Evolutionary conservation across 129 eudicot genomes (phyloP), one percentile per base, ranked within the genome.

Genomic region (Sambucus nigra): DNA sequence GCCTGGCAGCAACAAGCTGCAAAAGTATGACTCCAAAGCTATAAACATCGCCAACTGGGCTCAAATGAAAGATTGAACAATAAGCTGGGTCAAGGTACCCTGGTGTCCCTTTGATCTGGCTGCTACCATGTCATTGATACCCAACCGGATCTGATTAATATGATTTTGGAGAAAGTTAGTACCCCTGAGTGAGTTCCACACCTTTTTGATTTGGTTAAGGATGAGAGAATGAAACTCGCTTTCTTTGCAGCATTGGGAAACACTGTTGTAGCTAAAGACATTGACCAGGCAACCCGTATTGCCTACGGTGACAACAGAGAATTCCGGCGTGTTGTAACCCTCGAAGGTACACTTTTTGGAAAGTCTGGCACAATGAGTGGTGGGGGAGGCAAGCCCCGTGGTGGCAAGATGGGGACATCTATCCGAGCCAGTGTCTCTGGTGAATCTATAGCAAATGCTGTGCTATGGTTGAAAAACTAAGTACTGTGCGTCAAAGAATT

Each of bases 361-460:
- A 82, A 72, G 66, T 82, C 99, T 18, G 99, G 99, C 26, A 91
- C 99, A 4, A 92, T 92, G 95, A 79, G 84, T 77, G 99, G 99
- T 62, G 99, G 99, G 22, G 99, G 96, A 41, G 62, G 75, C 58
- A 76, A 69, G 53, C 99, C 99, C 18, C 87, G 96, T 51, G 99
- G 99, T 14, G 99, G 99, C 38, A 92, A 82, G 57, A 92, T 92
- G 94, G 95, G 94, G 0, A 82, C 84, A 25, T 79, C 94, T 44
- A 80, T 86, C 28, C 81, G 82, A 70, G 87, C 86, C 45, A 86
- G 87, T 58, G 87, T 86, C 47, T 80, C 96, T 22, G 65, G 74
- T 55, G 99, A 86, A 58, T 78, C 84, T 50, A 45, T 92, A 55
- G 69, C 83, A 6, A 68, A 70, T 32, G 99, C 87, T 27, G 94